Evolutionary conservation across 768 basidiomycete species (phyloP).

Genomic region (Pulveroboletus frians): DNA sequence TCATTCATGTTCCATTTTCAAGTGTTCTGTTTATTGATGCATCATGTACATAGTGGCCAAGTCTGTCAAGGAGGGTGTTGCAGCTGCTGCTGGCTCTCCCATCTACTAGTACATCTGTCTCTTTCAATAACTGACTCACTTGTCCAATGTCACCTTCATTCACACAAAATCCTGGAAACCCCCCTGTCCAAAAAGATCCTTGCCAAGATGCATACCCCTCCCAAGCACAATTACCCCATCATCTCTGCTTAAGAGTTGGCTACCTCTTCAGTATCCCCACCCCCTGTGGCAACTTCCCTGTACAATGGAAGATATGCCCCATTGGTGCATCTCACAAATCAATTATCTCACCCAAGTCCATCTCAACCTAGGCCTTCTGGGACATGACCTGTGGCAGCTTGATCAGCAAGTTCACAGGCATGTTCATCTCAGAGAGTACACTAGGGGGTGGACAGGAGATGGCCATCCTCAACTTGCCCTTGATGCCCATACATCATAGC

Average conservation of each 20-base stretch:
- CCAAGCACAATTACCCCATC: slow-evolving; percentile 55
- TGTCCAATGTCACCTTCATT: neutral
- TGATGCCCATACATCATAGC: slow-evolving; percentile 68
- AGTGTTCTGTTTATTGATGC: neutral
- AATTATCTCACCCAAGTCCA: neutral
- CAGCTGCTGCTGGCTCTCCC: slow-evolving; percentile 44
- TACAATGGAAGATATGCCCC: slow-evolving; percentile 54
- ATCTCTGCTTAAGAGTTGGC: slow-evolving; percentile 10
- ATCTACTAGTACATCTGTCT: slow-evolving; percentile 51
- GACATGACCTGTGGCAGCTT: slow-evolving; percentile 70
- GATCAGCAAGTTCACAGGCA: slow-evolving; percentile 68
- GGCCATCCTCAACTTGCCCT: slow-evolving; percentile 47
- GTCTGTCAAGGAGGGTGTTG: slow-evolving; percentile 43
- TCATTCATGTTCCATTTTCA: too few species aligned
- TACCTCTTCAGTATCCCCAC: slow-evolving; percentile 41
- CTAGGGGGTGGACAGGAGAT: slow-evolving; percentile 75
- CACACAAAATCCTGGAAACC: slow-evolving; percentile 67
- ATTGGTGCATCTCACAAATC: neutral
- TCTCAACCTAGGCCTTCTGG: slow-evolving; percentile 55
- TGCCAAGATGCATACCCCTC: slow-evolving; percentile 59
- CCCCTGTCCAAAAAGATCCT: slow-evolving; percentile 66
- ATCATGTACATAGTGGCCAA: slow-evolving; percentile 51
- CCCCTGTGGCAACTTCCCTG: slow-evolving; percentile 44
- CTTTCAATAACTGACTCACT: neutral
- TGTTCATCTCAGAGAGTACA: slow-evolving; percentile 67